These are phyloP conservation scores for Rhizopogon rudus DNA, from an alignment of 768 basidiomycete genomes.

Conservation along the genomic window DNA sequence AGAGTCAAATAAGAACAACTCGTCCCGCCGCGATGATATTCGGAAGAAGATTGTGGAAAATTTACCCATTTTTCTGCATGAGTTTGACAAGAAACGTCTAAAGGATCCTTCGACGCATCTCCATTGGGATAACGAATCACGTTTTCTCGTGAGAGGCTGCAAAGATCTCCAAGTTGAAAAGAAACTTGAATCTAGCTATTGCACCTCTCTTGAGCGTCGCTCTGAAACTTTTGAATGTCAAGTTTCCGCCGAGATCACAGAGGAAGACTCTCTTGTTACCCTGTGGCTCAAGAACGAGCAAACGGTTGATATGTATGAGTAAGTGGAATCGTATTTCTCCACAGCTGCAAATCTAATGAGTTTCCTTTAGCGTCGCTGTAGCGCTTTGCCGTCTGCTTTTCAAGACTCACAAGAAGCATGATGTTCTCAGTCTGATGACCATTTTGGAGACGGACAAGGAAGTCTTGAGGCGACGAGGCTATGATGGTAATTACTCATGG, in stretches of 20 bases:
- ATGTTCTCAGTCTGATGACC: constrained; percentile 83
- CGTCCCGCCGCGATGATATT: constrained; percentile 37
- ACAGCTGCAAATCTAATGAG: background rate
- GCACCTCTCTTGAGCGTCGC: background rate
- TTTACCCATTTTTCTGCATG: constrained; percentile 82
- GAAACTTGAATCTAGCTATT: constrained; percentile 44
- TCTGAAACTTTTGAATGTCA: constrained; percentile 27
- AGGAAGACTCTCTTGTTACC: constrained; percentile 50
- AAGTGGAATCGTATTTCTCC: constrained; percentile 49
- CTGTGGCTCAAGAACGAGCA: constrained; percentile 43
- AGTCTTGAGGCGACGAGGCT: constrained; percentile 72
- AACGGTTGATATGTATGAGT: constrained; percentile 66
- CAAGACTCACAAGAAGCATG: constrained; percentile 69
- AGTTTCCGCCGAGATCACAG: constrained; percentile 50
- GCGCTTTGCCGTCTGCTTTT: constrained; percentile 76
- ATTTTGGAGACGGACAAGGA: constrained; percentile 83
- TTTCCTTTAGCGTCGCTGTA: constrained; percentile 58
- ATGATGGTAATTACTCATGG: constrained; percentile 50
- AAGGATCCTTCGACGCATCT: constrained; percentile 44
- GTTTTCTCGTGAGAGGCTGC: constrained; percentile 62
- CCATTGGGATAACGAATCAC: constrained; percentile 52
- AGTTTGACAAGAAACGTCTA: constrained; percentile 56
- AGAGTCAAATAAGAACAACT: constrained; percentile 32
- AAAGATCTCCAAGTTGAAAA: constrained; percentile 56
- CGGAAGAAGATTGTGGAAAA: constrained; percentile 65